Evolutionary conservation across 2,329 filamentous ascomycete genomes (phyloP).

Genomic region (Exophiala bonariae): DNA sequence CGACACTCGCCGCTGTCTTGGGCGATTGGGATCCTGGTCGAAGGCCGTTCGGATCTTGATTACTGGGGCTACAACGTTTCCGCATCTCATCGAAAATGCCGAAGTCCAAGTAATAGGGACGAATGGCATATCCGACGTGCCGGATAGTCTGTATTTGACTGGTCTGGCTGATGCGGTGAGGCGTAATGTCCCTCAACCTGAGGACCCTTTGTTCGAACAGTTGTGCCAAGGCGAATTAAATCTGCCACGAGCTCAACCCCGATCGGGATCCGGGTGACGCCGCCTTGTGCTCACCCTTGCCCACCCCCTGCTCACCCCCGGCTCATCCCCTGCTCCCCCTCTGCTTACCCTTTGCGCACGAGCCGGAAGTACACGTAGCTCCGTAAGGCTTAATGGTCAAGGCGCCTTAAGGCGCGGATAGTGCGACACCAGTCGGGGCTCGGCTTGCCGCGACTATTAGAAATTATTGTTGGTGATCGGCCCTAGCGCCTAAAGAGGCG

Average conservation of each 20-base stretch:
- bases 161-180: constrained; percentile 3
- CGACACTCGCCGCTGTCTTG: constrained; percentile 42
- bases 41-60: constrained; percentile 42
- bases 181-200: constrained; percentile 3
- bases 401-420: constrained; percentile 2
- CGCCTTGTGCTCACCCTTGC: constrained; percentile 2
- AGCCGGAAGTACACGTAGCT: constrained; percentile 1
- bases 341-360: constrained; percentile 1
- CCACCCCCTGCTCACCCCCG: neutral
- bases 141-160: neutral
- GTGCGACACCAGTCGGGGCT: constrained; percentile 1
- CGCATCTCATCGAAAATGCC: constrained; percentile 31
- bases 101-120: constrained; percentile 6
- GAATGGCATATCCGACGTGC: constrained; percentile 3
- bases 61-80: constrained; percentile 32
- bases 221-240: constrained; percentile 3
- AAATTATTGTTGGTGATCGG: constrained; percentile 2
- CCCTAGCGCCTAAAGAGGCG: neutral
- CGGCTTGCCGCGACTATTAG: constrained; percentile 2
- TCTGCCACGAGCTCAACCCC: constrained; percentile 1
- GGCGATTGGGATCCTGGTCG: constrained; percentile 47
- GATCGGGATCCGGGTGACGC: constrained; percentile 2
- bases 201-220: constrained; percentile 1
- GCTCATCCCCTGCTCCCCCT: constrained; percentile 1
- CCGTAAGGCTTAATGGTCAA: constrained; percentile 2